These are phyloP conservation scores for Cicer pinnatifidum DNA, from an alignment of 306 rosid species.

Conservation along the genomic window DNA sequence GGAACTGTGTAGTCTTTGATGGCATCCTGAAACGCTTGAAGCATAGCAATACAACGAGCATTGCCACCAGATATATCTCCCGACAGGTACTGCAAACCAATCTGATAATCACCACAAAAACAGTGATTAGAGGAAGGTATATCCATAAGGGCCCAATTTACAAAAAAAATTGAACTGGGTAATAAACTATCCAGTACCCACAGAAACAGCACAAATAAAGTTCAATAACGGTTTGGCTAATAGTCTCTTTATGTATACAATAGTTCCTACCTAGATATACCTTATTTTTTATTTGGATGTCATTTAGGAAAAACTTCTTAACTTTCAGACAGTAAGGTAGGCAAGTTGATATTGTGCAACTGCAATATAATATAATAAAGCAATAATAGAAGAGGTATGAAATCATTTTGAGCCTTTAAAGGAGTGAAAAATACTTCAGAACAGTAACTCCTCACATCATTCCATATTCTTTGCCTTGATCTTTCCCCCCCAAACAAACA, in stretches of 20 bases:
- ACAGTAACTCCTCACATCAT: slow-evolving; percentile 15
- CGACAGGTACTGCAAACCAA: slow-evolving; percentile 50
- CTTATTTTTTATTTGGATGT: slow-evolving; percentile 15
- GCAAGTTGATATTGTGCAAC: not conserved
- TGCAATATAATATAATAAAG: not conserved
- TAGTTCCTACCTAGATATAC: not conserved
- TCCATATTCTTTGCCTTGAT: slow-evolving; percentile 22
- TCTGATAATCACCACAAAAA: slow-evolving; percentile 46
- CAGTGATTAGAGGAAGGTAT: slow-evolving; percentile 18
- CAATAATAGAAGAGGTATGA: not conserved
- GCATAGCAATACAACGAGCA: slow-evolving; percentile 58
- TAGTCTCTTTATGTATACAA: not conserved
- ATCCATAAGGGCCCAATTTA: slow-evolving; percentile 4
- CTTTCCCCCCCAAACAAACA: not conserved
- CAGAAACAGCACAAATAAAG: slow-evolving; percentile 1
- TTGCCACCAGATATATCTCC: slow-evolving; percentile 57
- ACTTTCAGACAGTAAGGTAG: slow-evolving; percentile 6
- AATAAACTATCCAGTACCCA: slow-evolving; percentile 12
- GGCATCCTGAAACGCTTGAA: slow-evolving; percentile 58
- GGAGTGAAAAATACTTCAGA: slow-evolving; percentile 6
- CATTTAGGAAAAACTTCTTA: slow-evolving; percentile 5
- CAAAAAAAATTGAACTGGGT: slow-evolving; percentile 29
- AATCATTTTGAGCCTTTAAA: slow-evolving; percentile 20
- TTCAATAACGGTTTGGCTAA: not conserved
- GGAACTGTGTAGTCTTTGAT: slow-evolving; percentile 56